Evolutionary conservation across 139 green algal species (phyloP).

Genomic region (Ostreobium quekettii): DNA sequence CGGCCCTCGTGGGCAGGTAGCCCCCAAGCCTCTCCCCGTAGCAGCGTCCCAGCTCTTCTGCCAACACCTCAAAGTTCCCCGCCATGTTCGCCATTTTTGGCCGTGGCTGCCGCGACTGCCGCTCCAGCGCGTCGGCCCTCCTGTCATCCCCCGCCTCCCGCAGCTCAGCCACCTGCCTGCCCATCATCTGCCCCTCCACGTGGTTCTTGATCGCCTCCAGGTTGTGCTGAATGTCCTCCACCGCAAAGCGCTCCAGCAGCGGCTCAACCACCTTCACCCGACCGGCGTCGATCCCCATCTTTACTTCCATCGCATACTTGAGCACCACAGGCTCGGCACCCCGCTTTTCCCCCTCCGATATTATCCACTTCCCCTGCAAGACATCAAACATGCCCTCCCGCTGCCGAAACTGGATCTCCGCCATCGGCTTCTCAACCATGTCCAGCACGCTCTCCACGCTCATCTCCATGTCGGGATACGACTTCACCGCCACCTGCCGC

Average conservation of each 20-base stretch:
- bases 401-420: constrained; percentile 54
- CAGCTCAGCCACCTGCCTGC: neutral
- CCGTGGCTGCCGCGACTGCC: constrained; percentile 13
- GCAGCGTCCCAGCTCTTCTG: constrained; percentile 31
- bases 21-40: constrained; percentile 26
- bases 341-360: constrained; percentile 21
- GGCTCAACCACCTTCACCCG: constrained; percentile 44
- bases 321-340: constrained; percentile 23
- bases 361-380: constrained; percentile 56
- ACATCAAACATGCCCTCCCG: constrained; percentile 39
- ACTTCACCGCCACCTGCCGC: constrained; percentile 46
- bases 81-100: constrained; percentile 28
- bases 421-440: constrained; percentile 35
- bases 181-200: neutral
- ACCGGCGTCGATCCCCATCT: constrained; percentile 25
- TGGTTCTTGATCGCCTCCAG: neutral
- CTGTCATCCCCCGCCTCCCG: neutral
- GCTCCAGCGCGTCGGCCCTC: neutral
- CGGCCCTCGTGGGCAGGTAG: constrained; percentile 26
- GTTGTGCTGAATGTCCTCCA: neutral
- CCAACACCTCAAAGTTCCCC: constrained; percentile 31
- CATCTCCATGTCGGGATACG: constrained; percentile 48
- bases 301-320: constrained; percentile 53
- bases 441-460: constrained; percentile 47
- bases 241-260: constrained; percentile 37